Evolutionary conservation across 2,329 filamentous ascomycete species (phyloP), one percentile per base, ranked within the genome.

Genomic region (Delphinella strobiligena): DNA sequence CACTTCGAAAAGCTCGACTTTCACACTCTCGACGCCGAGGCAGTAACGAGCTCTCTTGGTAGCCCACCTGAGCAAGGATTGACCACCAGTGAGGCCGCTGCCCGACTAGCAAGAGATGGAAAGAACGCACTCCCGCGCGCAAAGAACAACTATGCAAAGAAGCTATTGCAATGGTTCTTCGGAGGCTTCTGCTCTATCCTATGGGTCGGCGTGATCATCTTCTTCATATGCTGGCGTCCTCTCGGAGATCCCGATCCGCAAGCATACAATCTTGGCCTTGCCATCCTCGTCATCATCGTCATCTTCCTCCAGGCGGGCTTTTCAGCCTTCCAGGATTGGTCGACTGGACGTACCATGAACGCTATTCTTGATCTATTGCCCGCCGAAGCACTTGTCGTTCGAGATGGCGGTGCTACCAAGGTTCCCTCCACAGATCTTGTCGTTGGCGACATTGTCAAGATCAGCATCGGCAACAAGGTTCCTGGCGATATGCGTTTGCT

Each of bases 201-300:
- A 10, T 68, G 64, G 64, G 48, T 67, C 27, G 66, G 63, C 14
- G 63, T 64, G 36, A 56, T 68, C 45, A 55, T 68, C 49, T 68
- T 68, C 56, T 68, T 68, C 47, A 49, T 69, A 44, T 68, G 64
- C 50, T 69, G 66, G 66, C 46, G 52, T 14, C 66, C 66, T n/a
- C 53, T 69, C 34, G 64, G 64, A 46, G 51, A 61, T 31, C 66
- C 66, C 0, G 17, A 48, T 17, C 66, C 66, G 0, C 62, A 62
- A 2, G 40, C 52, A 1, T 61, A 61, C 18, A 69, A 68, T 46
- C 57, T 69, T 1, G 63, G 63, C 11, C 58, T 69, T 5, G 64
- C 65, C 4, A 61, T 69, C 35, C 56, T 69, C 1, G 59, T 69
- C 27, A 48, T 69, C 47, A 62, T 69, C 33, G 66, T 69, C 44